phyloP scores from a whole-genome alignment of 352 stramenopile species.

The Pythium sp. region DNA sequence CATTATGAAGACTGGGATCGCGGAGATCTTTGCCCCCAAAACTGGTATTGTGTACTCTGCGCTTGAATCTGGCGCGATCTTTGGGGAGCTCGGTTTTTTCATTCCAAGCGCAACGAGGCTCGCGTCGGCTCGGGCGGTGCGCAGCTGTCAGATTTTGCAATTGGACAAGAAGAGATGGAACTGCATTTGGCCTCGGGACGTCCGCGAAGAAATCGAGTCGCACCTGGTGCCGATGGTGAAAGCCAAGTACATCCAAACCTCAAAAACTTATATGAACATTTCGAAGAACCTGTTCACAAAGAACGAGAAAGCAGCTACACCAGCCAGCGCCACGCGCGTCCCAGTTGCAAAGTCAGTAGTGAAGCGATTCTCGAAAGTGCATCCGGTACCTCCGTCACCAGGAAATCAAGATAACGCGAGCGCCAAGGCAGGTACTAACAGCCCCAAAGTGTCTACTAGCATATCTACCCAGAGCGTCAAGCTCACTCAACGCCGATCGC shows the following conservation, averaged over 20 bases:
- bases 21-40: constrained; percentile 38
- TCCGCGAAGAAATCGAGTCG: constrained; percentile 40
- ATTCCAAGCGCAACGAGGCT: constrained; percentile 41
- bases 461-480: neutral
- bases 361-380: constrained; percentile 6
- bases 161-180: constrained; percentile 51
- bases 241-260: constrained; percentile 32
- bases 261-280: constrained; percentile 49
- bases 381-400: neutral
- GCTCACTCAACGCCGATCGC: constrained; percentile 2
- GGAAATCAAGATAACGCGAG: neutral
- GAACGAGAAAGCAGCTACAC: constrained; percentile 32
- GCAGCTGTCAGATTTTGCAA: constrained; percentile 62
- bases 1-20: constrained; percentile 47
- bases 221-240: constrained; percentile 35
- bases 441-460: neutral
- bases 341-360: neutral
- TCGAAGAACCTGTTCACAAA: constrained; percentile 67
- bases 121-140: constrained; percentile 41
- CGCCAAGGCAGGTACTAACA: neutral
- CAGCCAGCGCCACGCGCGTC: neutral
- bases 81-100: constrained; percentile 70
- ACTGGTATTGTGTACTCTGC: constrained; percentile 39
- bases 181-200: constrained; percentile 37
- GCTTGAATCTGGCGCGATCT: constrained; percentile 31